Evolutionary conservation across 257 asterid species (phyloP).

Genomic region (Solanum rostratum): DNA sequence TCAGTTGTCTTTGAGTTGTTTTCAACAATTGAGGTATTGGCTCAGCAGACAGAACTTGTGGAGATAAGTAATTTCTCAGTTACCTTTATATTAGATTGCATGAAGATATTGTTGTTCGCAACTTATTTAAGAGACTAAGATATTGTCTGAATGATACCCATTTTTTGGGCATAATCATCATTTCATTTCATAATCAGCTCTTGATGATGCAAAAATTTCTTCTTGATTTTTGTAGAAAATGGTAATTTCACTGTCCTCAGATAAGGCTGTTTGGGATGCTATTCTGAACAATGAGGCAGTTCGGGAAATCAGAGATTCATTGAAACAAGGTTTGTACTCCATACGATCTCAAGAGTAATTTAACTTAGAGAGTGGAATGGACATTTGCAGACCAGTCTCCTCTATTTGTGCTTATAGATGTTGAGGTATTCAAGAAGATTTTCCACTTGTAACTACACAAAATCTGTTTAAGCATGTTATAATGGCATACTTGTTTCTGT

Average conservation of each 20-base stretch:
- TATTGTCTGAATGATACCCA: neutral
- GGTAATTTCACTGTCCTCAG: slow-evolving; percentile 67
- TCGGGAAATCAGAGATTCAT: slow-evolving; percentile 48
- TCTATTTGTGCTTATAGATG: neutral
- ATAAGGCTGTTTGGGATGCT: slow-evolving; percentile 73
- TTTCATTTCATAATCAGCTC: neutral
- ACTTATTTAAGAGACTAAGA: neutral
- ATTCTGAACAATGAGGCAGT: slow-evolving; percentile 59
- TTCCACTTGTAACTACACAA: neutral
- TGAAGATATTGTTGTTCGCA: neutral
- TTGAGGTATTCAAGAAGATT: neutral
- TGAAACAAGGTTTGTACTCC: slow-evolving; percentile 27
- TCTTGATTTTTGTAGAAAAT: slow-evolving; percentile 31
- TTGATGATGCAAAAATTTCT: neutral
- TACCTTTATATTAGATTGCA: neutral
- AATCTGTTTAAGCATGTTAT: neutral
- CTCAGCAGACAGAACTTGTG: neutral
- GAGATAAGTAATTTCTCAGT: neutral
- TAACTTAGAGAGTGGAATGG: neutral
- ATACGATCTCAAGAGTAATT: neutral
- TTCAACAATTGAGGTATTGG: neutral
- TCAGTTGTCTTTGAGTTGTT: neutral
- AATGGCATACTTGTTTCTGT: neutral
- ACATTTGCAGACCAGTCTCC: neutral
- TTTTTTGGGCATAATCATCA: neutral